These are phyloP conservation scores for Oryza rufipogon DNA, from an alignment of 176 grass and related monocot genomes.

Conservation along the genomic window DNA sequence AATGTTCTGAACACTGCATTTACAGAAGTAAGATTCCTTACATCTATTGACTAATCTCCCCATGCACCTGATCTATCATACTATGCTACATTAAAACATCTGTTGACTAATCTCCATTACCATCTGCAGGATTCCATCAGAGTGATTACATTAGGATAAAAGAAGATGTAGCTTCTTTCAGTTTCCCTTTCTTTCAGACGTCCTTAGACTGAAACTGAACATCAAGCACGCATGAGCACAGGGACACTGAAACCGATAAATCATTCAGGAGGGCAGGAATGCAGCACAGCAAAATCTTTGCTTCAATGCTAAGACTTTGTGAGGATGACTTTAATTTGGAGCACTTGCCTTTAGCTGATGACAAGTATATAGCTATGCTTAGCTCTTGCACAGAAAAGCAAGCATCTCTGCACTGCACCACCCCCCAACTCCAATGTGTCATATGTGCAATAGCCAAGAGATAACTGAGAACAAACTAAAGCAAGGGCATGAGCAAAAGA, in stretches of 20 bases:
- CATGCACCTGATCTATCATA: neutral
- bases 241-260: slow-evolving; percentile 24
- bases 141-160: slow-evolving; percentile 19
- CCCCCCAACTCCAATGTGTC: slow-evolving; percentile 1
- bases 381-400: slow-evolving; percentile 32
- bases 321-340: slow-evolving; percentile 32
- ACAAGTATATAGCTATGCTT: neutral
- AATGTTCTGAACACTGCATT: slow-evolving; percentile 1
- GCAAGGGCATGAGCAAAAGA: slow-evolving; percentile 28
- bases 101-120: neutral
- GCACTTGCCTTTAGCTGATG: slow-evolving; percentile 26
- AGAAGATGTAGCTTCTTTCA: neutral
- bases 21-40: neutral
- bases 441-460: slow-evolving; percentile 6
- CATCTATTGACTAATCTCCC: neutral
- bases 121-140: slow-evolving; percentile 11
- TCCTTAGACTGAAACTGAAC: slow-evolving; percentile 4
- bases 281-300: slow-evolving; percentile 25
- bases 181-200: slow-evolving; percentile 8
- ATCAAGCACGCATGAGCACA: neutral
- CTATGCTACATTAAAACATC: slow-evolving; percentile 4
- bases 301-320: slow-evolving; percentile 43
- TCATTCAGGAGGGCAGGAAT: slow-evolving; percentile 29
- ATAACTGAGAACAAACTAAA: slow-evolving; percentile 39
- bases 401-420: slow-evolving; percentile 32